A percentile compares a stretch with the other conserved stretches of the same genome.
Evolutionary conservation across 2,329 filamentous ascomycete species (phyloP).

Genomic region (Talaromyces islandicus): DNA sequence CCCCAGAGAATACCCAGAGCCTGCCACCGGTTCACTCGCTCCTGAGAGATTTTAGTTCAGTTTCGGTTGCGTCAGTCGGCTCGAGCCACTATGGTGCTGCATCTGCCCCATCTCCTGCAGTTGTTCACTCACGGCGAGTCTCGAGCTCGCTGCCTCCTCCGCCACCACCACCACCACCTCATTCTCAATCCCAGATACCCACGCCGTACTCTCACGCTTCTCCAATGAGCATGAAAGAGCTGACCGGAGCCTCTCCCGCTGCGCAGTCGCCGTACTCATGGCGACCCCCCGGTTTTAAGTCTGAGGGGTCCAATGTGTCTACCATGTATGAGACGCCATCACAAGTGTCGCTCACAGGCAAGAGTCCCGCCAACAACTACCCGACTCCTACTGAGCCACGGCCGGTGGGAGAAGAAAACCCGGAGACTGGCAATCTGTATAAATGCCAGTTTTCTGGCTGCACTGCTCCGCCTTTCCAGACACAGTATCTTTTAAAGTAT

Average conservation of each 20-base stretch:
- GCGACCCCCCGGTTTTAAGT: slow-evolving; percentile 16
- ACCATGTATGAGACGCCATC: slow-evolving; percentile 22
- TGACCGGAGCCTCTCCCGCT: slow-evolving; percentile 30
- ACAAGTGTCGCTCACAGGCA: slow-evolving; percentile 19
- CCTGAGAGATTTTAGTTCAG: slow-evolving; percentile 20
- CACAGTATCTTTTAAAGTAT: slow-evolving; percentile 60
- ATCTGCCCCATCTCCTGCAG: slow-evolving; percentile 19
- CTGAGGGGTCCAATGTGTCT: slow-evolving; percentile 21
- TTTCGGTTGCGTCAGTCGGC: background rate
- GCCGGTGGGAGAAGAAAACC: slow-evolving; percentile 19
- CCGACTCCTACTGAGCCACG: slow-evolving; percentile 28
- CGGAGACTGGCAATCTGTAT: slow-evolving; percentile 30
- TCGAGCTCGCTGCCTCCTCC: slow-evolving; percentile 11
- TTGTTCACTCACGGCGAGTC: slow-evolving; percentile 13
- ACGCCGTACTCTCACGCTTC: slow-evolving; percentile 34
- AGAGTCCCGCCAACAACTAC: slow-evolving; percentile 32
- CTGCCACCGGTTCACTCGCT: slow-evolving; percentile 38
- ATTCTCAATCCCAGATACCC: slow-evolving; percentile 17
- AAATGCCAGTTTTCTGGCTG: slow-evolving; percentile 54
- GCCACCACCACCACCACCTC: slow-evolving; percentile 1
- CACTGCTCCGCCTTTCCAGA: slow-evolving; percentile 55
- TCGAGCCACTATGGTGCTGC: slow-evolving; percentile 6
- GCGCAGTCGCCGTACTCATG: slow-evolving; percentile 28
- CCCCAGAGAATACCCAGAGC: slow-evolving; percentile 29
- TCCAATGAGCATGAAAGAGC: slow-evolving; percentile 31